These are phyloP conservation scores for Fusarium sublunatum DNA, from an alignment of 2,329 filamentous ascomycete genomes.

Conservation along the genomic window DNA sequence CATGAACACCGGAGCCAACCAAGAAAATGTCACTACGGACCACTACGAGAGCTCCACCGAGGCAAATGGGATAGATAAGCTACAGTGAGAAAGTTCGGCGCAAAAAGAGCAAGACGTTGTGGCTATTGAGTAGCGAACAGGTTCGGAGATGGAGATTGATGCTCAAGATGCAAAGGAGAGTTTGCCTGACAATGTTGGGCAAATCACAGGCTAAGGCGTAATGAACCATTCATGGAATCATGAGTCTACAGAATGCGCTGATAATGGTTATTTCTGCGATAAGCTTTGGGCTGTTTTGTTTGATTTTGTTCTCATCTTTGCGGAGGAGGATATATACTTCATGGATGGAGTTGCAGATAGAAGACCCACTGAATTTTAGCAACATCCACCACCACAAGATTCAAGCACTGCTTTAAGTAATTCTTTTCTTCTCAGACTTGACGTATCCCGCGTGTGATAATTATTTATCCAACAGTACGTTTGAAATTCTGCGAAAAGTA, in stretches of 20 bases:
- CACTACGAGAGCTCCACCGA: not conserved
- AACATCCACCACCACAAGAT: slow-evolving; percentile 25
- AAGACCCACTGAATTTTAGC: slow-evolving; percentile 39
- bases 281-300: not conserved
- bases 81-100: not conserved
- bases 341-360: slow-evolving; percentile 2
- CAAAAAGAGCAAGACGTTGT: not conserved
- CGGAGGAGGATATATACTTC: not conserved
- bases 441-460: not conserved
- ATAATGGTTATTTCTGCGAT: not conserved
- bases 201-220: not conserved
- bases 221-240: not conserved
- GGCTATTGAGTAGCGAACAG: slow-evolving; percentile 3
- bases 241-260: not conserved
- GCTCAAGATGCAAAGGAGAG: slow-evolving; percentile 16
- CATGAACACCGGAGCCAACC: slow-evolving; percentile 1
- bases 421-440: slow-evolving; percentile 5
- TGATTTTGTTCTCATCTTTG: slow-evolving; percentile 1
- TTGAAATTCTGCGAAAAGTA: not conserved
- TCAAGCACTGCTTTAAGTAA: slow-evolving; percentile 8
- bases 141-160: slow-evolving; percentile 29
- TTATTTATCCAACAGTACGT: not conserved
- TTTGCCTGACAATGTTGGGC: not conserved
- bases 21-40: slow-evolving; percentile 7
- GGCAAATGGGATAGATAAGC: slow-evolving; percentile 5